Evolutionary conservation across 2,329 filamentous ascomycete genomes (phyloP), one percentile per base, ranked within the genome.

Genomic region (Aspergillus ibericus): DNA sequence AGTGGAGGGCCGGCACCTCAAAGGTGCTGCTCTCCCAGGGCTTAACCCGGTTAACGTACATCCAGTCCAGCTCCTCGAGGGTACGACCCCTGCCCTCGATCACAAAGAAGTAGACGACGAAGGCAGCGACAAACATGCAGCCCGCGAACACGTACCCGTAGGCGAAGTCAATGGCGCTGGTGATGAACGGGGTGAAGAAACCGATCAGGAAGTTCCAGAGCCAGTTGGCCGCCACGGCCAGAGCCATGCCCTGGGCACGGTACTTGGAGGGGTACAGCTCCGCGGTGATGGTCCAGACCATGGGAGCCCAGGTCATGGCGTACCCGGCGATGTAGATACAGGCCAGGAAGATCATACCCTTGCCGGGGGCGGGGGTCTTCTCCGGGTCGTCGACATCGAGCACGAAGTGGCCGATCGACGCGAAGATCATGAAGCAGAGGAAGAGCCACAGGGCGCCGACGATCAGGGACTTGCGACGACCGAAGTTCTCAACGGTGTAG

Each of bases 171-270:
- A 92, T 92, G 1, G 83, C 82, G 0, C 79, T 76, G 0, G 87
- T 90, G 71, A 92, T 92, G 73, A 91, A 92, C 0, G 89, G 87
- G 0, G 89, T 91, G 79, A 92, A 91, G 80, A 92, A 92, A 0
- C 85, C 83, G 63, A 90, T 80, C 66, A 88, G 75, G 74, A 91
- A 91, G 72, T 90, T 89, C 85, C 86, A 89, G 9, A 70, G 59
- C 90, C 90, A 93, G 77, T 93, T 93, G 16, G 88, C 85, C 0
- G 88, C 85, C 6, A 88, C 91, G n/a, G 89, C 88, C n/a, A 92
- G 77, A 1, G 89, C 90, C 83, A 92, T 90, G 58, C 87, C 86
- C 75, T 91, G 91, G 59, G 89, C 89, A 70, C 90, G 85, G 60
- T 77, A 78, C 59, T 76, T 74, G 15, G 70, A 72, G 1, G 77